Percentiles rank a stretch among this genome's conserved stretches.
Evolutionary conservation across 2,329 filamentous ascomycete species (phyloP).

Genomic region (Monilinia aucupariae): DNA sequence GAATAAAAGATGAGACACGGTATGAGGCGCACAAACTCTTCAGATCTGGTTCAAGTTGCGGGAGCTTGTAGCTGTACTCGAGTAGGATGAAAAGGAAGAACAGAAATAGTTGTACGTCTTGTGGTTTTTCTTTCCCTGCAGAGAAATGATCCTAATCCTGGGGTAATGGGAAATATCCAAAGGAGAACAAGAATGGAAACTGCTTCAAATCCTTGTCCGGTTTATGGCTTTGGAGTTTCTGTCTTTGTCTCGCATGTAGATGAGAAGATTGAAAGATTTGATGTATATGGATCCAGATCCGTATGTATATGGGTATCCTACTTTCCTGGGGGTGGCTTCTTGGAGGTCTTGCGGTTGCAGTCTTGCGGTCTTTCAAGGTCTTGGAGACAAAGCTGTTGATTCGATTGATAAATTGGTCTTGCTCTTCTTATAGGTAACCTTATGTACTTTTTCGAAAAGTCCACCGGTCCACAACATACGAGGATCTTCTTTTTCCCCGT

Average conservation of each 20-base stretch:
- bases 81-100: not conserved
- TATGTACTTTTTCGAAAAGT: constrained; percentile 10
- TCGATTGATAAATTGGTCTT: constrained; percentile 9
- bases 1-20: constrained; percentile 2
- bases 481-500: constrained; percentile 7
- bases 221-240: constrained; percentile 3
- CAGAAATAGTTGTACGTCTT: not conserved
- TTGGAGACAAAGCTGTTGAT: constrained; percentile 7
- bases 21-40: not conserved
- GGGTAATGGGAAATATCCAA: constrained; percentile 1
- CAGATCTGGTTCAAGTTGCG: constrained; percentile 1
- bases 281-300: not conserved
- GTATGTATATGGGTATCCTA: not conserved
- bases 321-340: not conserved
- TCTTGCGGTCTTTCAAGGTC: not conserved
- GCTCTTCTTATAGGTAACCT: not conserved
- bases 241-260: not conserved
- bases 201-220: constrained; percentile 8
- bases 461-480: constrained; percentile 9
- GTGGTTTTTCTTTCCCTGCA: not conserved
- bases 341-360: too few relatives aligned
- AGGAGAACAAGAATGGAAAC: not conserved
- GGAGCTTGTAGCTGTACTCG: too few relatives aligned
- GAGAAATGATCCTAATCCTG: constrained; percentile 1
- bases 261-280: not conserved